A percentile compares a stretch with the other conserved stretches of the same genome.
These are phyloP conservation scores for Aspergillus candidus DNA, from an alignment of 2,329 filamentous ascomycete genomes.

Conservation along the genomic window DNA sequence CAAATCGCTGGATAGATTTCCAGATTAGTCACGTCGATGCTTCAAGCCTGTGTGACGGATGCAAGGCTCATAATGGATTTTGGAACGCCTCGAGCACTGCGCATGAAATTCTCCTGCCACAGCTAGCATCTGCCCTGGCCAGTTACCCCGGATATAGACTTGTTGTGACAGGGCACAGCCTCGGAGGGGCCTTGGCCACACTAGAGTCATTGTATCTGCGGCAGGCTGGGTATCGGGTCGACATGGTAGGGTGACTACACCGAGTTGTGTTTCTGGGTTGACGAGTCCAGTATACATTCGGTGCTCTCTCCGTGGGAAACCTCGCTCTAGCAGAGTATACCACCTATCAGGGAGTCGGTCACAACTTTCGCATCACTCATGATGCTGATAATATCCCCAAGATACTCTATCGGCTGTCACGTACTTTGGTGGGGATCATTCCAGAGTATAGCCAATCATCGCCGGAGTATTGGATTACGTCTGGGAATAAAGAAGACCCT, in stretches of 20 bases:
- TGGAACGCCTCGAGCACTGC: constrained; percentile 1
- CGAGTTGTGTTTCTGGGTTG: neutral
- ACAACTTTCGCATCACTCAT: constrained; percentile 3
- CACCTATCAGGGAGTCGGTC: neutral
- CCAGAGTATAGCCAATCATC: constrained; percentile 8
- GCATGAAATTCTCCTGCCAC: neutral
- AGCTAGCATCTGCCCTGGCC: neutral
- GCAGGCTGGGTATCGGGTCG: neutral
- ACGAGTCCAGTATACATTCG: constrained; percentile 3
- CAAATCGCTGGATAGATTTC: constrained; percentile 1
- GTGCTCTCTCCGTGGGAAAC: constrained; percentile 3
- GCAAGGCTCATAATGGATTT: constrained; percentile 5
- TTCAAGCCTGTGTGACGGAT: neutral
- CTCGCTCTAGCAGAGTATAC: constrained; percentile 2
- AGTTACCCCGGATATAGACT: neutral
- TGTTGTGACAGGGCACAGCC: constrained; percentile 1
- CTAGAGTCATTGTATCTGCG: neutral
- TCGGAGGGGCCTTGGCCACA: constrained; percentile 4
- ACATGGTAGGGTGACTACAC: constrained; percentile 1
- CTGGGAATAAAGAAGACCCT: neutral
- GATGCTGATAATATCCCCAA: constrained; percentile 1
- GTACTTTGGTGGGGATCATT: neutral
- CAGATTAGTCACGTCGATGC: neutral
- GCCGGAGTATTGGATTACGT: constrained; percentile 11
- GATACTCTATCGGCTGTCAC: neutral